Evolutionary conservation across 2,329 filamentous ascomycete species (phyloP), one percentile per base, ranked within the genome.

Genomic region (Pleomassaria siparia): DNA sequence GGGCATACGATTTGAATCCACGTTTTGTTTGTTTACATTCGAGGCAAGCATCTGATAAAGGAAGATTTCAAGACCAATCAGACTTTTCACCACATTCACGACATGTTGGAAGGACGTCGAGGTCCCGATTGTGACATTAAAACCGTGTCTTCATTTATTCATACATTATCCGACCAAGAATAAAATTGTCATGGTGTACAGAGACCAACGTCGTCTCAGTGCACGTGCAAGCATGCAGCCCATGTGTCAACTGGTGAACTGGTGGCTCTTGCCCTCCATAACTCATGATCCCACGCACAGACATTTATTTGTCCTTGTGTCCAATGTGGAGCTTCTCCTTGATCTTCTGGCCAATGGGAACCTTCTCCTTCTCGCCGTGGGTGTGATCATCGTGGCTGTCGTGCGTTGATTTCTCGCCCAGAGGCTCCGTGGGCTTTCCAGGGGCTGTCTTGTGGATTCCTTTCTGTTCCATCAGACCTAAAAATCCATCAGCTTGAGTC

Each of bases 241-340:
- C n/a, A n/a, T n/a, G n/a, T n/a, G n/a, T n/a, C n/a, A n/a, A n/a
- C n/a, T n/a, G n/a, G n/a, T n/a, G n/a, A 37, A 13, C 13, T 37
- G 21, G 18, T 22, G 4, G 18, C 20, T 13, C 20, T 35, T 37
- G 35, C 35, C 35, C 6, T 21, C 32, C 32, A 36, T 21, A 36
- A 36, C 16, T 21, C 16, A 37, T 37, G 35, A 22, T 22, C 18
- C 4, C 35, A 18, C 12, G n/a, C 3, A 7, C 3, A 12, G 3
- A 37, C n/a, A 16, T 42, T 40, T 63, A 64, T 50, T 60, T 62
- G 47, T 67, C 59, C 59, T 67, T 70, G 53, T 58, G 53, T 18
- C 68, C 66, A 49, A 73, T 73, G 70, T 87, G 84, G 49, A 88
- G 71, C 75, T 87, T 88, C 46, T 80, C 78, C 79, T 87, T 88